These are phyloP conservation scores for Chimonanthus praecox DNA, from an alignment of 164 flowering plant genomes.

Conservation along the genomic window DNA sequence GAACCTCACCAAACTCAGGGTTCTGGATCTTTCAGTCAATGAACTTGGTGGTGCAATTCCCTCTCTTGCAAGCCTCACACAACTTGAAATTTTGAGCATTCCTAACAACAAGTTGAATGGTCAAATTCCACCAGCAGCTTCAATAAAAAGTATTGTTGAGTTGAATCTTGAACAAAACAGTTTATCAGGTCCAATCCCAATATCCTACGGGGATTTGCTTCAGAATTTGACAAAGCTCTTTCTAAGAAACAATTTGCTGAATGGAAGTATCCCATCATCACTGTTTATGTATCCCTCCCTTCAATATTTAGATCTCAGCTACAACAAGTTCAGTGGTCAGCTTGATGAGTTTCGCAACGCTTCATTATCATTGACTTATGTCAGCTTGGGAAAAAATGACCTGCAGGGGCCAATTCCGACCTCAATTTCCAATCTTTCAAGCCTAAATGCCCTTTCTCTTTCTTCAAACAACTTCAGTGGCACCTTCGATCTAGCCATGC, in stretches of 20 bases:
- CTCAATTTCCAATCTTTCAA: conserved; percentile 19
- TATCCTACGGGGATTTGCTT: conserved; percentile 16
- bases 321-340: conserved; percentile 19
- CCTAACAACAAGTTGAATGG: conserved; percentile 36
- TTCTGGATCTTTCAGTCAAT: neutral
- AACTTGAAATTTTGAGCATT: conserved; percentile 34
- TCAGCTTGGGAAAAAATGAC: conserved; percentile 20
- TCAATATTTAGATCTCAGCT: conserved; percentile 16
- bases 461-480: conserved; percentile 21
- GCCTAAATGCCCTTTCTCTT: conserved; percentile 20
- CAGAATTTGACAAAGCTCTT: conserved; percentile 20
- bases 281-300: conserved; percentile 32
- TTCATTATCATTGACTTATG: conserved; percentile 10
- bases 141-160: neutral
- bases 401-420: conserved; percentile 31
- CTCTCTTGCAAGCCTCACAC: conserved; percentile 12
- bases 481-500: neutral
- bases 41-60: neutral
- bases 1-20: neutral
- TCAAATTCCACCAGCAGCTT: conserved; percentile 22
- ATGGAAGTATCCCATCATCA: conserved; percentile 30
- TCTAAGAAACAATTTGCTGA: conserved; percentile 27
- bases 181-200: neutral
- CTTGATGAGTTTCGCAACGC: conserved; percentile 13
- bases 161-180: neutral